Base-by-base conservation (phyloP, 805 yeast genomes). In the Ogataea saltuana region DNA sequence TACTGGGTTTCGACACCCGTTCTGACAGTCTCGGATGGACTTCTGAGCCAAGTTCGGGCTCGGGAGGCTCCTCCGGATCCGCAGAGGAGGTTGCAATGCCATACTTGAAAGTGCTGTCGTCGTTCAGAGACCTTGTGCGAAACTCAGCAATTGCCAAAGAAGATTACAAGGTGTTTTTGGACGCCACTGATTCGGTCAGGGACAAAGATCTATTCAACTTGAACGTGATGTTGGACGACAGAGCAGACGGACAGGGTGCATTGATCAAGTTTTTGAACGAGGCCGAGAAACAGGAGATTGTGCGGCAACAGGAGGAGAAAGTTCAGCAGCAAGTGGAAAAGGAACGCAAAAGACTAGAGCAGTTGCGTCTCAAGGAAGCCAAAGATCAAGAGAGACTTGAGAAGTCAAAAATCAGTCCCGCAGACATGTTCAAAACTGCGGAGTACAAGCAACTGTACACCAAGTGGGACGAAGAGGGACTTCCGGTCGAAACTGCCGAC, bases 171-270 rank as follows among this genome's bases (percentile, higher is more conserved):
- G 76, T 71, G 13, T 74, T 88, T 44, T 71, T 93, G 35, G 67
- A 70, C n/a, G 79, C 86, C 4, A 76, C 89, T 45, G 99, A 93
- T 64, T 63, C 70, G 6, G 64, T 93, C 17, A 78, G 99, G 56
- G 80, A 83, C 53, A 65, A 75, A 13, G 93, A 85, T 28, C 68
- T 93, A 53, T 68, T 88, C 46, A 74, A 79, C 19, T 68, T 89
- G 48, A 93, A 95, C 21, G 84, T 93, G 31, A 80, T 95, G 1
- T 70, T 93, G 42, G 98, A 91, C 61, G 99, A 93, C 65, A 80
- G 97, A 57, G 73, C 81, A 5, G 84, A 76, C 46, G 89, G 83
- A 3, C 79, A 76, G 55, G 75, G 81, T n/a, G 90, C 97, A 0
- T 74, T 93, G 47, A 75, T 93, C 33, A 93, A 93, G 65, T 85